A percentile compares a stretch with the other conserved stretches of the same genome.
Evolutionary conservation across 2,329 filamentous ascomycete species (phyloP).

Genomic region (Juglanconis juglandina): DNA sequence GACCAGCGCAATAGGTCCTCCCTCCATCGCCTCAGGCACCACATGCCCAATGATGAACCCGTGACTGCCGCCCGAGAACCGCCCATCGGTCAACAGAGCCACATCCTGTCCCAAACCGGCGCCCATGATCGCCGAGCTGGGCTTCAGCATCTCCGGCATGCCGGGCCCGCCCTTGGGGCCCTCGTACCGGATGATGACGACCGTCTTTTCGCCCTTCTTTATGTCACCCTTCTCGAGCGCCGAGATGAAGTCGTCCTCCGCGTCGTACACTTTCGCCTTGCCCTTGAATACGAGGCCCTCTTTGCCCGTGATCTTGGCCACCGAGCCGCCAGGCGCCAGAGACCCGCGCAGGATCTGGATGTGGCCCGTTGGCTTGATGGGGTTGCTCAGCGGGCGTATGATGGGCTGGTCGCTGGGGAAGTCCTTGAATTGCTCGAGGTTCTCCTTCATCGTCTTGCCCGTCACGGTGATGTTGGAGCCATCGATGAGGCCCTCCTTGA

Average conservation of each 20-base stretch:
- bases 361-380: conserved; percentile 84
- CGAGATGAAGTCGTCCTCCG: conserved; percentile 75
- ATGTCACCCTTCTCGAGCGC: conserved; percentile 75
- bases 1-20: conserved; percentile 81
- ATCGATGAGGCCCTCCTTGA: conserved; percentile 78
- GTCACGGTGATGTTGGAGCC: conserved; percentile 81
- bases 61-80: conserved; percentile 78
- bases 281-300: conserved; percentile 82
- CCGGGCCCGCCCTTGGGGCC: conserved; percentile 90
- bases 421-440: conserved; percentile 70
- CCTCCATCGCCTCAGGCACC: conserved; percentile 81
- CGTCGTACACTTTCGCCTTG: conserved; percentile 78
- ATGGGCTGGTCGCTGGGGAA: conserved; percentile 76
- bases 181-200: conserved; percentile 88
- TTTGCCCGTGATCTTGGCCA: conserved; percentile 93
- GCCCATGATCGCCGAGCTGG: conserved; percentile 89
- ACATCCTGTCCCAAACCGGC: conserved; percentile 75
- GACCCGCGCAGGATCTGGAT: conserved; percentile 85
- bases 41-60: conserved; percentile 87
- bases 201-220: conserved; percentile 81
- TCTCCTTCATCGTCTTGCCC: conserved; percentile 84
- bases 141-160: conserved; percentile 94
- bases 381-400: conserved; percentile 75
- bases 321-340: conserved; percentile 79
- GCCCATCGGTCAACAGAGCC: conserved; percentile 69